Evolutionary conservation across 1,284 basidiomycete genomes (phyloP), one percentile per base, ranked within the genome.

Genomic region (Marasmius sp.): DNA sequence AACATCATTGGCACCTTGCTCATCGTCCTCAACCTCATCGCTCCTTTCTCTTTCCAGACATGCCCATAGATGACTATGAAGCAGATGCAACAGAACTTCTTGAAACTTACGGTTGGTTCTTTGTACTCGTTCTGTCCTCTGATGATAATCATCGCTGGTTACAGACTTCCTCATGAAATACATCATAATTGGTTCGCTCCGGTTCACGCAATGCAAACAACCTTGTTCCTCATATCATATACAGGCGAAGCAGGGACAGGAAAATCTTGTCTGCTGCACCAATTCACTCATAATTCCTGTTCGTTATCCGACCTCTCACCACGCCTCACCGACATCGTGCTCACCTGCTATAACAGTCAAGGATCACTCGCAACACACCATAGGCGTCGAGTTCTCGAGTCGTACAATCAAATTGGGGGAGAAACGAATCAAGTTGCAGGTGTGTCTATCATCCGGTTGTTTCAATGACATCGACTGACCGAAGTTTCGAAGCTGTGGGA

Each of bases 91-190:
- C 94, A 66, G 94, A 97, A 75, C 85, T 97, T 53, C 77, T 95
- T 64, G 95, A 97, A 78, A 94, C 94, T 60, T 97, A 97, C 74
- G 94, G 94, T 94, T 56, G 52, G 84, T 64, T 57, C 64, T 69
- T 48, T 56, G 39, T 14, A 43, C 20, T 33, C 20, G 11, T 47
- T 49, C 22, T 47, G 43, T 47, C 63, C 43, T 8, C 37, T 49
- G 47, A 54, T 57, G 60, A 43, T 48, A 61, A 65, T 8, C 66
- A 58, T 64, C 55, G 54, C 56, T 33, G 57, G 33, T 47, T 62
- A 57, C 73, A 97, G 96, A 98, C 79, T 98, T 97, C 75, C 84
- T 98, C 66, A 92, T 98, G 87, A 98, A 98, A 79, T 95, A 94
- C 77, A 97, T 98, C 72, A 87, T 98, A 68, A 94, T 98, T 69